A percentile compares a stretch with the other conserved stretches of the same genome.
Conservation (phyloP, 2,329 filamentous ascomycete species). For the Pezicula radicicola region DNA sequence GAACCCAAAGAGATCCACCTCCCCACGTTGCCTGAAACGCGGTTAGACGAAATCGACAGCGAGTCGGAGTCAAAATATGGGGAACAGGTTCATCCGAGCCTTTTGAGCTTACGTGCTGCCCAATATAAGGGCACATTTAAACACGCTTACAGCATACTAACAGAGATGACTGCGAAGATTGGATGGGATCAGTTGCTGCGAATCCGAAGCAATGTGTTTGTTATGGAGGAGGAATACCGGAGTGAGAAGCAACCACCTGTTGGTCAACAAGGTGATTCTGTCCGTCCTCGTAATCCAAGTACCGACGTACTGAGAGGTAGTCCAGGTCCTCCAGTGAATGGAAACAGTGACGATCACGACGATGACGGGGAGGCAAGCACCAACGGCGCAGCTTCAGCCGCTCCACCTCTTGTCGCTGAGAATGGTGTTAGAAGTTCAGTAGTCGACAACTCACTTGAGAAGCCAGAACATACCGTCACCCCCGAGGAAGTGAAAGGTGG, state of each 20-base stretch:
- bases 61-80: slow-evolving; percentile 76
- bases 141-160: slow-evolving; percentile 89
- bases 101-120: slow-evolving; percentile 82
- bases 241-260: slow-evolving; percentile 72
- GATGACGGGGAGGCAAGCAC: slow-evolving; percentile 27
- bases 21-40: slow-evolving; percentile 82
- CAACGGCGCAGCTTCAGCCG: slow-evolving; percentile 22
- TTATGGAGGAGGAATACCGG: slow-evolving; percentile 99
- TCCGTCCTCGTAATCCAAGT: slow-evolving; percentile 68
- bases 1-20: slow-evolving; percentile 86
- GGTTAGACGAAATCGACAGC: slow-evolving; percentile 94
- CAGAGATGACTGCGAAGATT: slow-evolving; percentile 93
- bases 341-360: slow-evolving; percentile 32
- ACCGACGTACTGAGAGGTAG: slow-evolving; percentile 74
- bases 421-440: slow-evolving; percentile 17
- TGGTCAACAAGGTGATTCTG: slow-evolving; percentile 36
- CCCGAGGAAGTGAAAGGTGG: slow-evolving; percentile 76
- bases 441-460: slow-evolving; percentile 56
- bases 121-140: slow-evolving; percentile 94
- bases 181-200: slow-evolving; percentile 96
- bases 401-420: slow-evolving; percentile 19
- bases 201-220: slow-evolving; percentile 94
- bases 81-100: slow-evolving; percentile 82
- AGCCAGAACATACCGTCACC: slow-evolving; percentile 74
- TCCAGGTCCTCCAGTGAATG: slow-evolving; percentile 52